Percentiles rank a stretch among this genome's conserved stretches.
phyloP scores from a whole-genome alignment of 352 stramenopile species.

The Pythium phragmitis region DNA sequence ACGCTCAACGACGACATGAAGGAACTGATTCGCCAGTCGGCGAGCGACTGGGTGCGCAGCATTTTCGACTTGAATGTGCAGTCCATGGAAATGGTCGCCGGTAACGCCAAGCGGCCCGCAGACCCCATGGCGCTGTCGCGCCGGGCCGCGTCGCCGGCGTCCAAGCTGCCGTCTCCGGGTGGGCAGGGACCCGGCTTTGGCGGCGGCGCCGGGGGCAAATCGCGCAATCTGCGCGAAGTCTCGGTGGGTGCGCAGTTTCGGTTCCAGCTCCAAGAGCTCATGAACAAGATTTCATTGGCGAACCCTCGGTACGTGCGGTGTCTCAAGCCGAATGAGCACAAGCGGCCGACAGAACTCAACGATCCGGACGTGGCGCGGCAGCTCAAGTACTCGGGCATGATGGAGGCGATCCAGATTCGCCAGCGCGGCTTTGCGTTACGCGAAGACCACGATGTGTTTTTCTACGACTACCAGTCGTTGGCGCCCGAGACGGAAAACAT shows the following conservation, averaged over 20 bases:
- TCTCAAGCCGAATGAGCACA: conserved; percentile 89
- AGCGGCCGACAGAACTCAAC: conserved; percentile 75
- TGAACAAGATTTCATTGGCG: conserved; percentile 87
- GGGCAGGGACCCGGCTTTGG: conserved; percentile 9
- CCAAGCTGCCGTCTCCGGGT: conserved; percentile 26
- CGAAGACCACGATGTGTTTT: conserved; percentile 90
- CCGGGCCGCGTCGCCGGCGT: conserved; percentile 31
- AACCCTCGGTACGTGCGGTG: conserved; percentile 89
- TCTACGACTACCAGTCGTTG: conserved; percentile 89
- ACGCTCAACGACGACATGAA: conserved; percentile 95
- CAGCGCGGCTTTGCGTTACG: conserved; percentile 85
- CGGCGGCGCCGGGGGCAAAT: conserved; percentile 46
- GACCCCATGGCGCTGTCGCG: conserved; percentile 63
- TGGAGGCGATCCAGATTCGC: conserved; percentile 90
- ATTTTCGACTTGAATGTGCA: conserved; percentile 88
- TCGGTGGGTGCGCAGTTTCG: conserved; percentile 88
- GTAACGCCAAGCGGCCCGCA: conserved; percentile 60
- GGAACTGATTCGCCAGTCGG: conserved; percentile 87
- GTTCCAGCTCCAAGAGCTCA: conserved; percentile 87
- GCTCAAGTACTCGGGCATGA: conserved; percentile 91
- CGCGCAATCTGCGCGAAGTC: conserved; percentile 81
- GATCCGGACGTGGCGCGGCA: conserved; percentile 83
- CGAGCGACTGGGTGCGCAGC: conserved; percentile 77
- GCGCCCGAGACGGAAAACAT: conserved; percentile 84
- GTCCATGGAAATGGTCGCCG: conserved; percentile 79